phyloP scores from a whole-genome alignment of 2,329 filamentous ascomycete species.

The Aspergillus niger region DNA sequence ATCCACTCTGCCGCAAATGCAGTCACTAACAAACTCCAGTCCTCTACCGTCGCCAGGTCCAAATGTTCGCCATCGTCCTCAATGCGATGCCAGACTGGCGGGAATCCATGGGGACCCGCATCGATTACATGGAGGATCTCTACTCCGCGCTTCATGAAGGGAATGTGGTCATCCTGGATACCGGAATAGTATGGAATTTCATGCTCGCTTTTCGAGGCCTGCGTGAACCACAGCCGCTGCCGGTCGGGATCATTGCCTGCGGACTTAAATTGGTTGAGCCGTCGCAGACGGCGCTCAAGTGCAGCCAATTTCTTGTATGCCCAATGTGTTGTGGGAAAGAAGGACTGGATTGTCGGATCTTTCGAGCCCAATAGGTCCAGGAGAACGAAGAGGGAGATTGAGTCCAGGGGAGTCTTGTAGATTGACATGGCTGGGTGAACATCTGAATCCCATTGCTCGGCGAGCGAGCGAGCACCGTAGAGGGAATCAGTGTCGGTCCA shows the following conservation, averaged over 20 bases:
- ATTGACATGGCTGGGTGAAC: conserved; percentile 71
- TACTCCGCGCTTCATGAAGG: conserved; percentile 84
- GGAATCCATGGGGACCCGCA: conserved; percentile 59
- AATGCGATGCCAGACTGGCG: conserved; percentile 81
- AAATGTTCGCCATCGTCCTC: conserved; percentile 82
- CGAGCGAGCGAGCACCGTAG: conserved; percentile 83
- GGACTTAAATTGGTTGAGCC: conserved; percentile 67
- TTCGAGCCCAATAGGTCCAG: conserved; percentile 80
- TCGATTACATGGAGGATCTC: conserved; percentile 90
- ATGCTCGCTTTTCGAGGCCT: conserved; percentile 57
- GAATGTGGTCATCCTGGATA: conserved; percentile 86
- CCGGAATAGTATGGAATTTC: conserved; percentile 51
- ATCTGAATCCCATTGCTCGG: conserved; percentile 75
- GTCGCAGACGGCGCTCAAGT: conserved; percentile 73
- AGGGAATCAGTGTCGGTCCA: conserved; percentile 84
- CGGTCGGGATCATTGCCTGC: conserved; percentile 27
- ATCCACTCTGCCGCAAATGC: conserved; percentile 92
- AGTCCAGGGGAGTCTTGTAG: conserved; percentile 71
- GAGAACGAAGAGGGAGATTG: conserved; percentile 87
- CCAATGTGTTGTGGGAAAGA: conserved; percentile 91
- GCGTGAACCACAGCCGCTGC: conserved; percentile 62
- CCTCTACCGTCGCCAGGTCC: conserved; percentile 74
- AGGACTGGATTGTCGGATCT: conserved; percentile 74
- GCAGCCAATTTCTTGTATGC: conserved; percentile 76
- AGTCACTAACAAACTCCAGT: conserved; percentile 83